phyloP scores from a whole-genome alignment of 2,329 filamentous ascomycete genomes.

The Pseudocercospora musae region DNA sequence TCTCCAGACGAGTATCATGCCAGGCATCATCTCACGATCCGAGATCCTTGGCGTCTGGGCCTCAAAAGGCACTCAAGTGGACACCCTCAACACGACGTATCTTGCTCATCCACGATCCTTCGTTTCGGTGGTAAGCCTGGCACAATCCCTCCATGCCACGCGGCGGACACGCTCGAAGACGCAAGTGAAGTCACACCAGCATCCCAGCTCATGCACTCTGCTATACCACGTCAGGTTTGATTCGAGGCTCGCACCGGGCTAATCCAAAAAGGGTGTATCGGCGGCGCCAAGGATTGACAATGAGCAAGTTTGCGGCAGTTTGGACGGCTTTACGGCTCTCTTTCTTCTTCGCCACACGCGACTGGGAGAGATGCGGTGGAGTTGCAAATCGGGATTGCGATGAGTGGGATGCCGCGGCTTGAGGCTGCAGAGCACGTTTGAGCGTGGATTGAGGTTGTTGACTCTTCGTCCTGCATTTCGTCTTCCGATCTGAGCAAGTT shows the following conservation, averaged over 20 bases:
- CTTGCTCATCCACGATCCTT: background rate
- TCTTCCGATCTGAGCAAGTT: constrained; percentile 7
- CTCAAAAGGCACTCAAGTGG: constrained; percentile 5
- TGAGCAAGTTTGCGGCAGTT: constrained; percentile 13
- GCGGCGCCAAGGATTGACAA: background rate
- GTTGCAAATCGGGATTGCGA: background rate
- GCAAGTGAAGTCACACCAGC: background rate
- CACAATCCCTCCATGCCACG: constrained; percentile 2
- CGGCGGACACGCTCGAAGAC: background rate
- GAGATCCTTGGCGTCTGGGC: background rate
- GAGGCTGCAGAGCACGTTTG: constrained; percentile 10
- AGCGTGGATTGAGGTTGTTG: constrained; percentile 6
- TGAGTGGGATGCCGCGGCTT: background rate
- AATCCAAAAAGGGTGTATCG: background rate
- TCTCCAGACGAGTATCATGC: background rate
- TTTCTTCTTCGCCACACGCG: background rate
- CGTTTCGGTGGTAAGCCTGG: background rate
- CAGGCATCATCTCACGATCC: background rate
- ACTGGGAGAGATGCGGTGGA: background rate
- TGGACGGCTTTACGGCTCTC: background rate
- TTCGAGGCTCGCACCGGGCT: background rate
- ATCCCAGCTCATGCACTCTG: background rate
- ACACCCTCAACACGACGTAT: constrained; percentile 1
- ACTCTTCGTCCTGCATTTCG: background rate
- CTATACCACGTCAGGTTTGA: background rate